Conservation (phyloP, 305 asterid species). For the Ilex paraguariensis region DNA sequence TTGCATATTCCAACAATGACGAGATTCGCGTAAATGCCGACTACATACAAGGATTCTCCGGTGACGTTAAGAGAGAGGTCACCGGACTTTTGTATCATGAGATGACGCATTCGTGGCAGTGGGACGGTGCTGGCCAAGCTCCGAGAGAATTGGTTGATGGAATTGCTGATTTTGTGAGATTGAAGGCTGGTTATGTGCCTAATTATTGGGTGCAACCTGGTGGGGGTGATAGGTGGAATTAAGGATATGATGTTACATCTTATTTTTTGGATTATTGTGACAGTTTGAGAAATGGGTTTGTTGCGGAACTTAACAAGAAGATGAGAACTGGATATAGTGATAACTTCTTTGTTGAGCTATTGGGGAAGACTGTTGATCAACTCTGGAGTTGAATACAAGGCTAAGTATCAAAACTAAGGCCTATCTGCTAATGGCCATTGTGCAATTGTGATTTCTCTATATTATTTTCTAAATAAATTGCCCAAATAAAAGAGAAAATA, state of each 20-base stretch:
- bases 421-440: too few relatives aligned
- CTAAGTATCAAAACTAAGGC: too few relatives aligned
- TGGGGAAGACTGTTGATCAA: slow-evolving; percentile 47
- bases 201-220: slow-evolving; percentile 45
- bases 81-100: slow-evolving; percentile 40
- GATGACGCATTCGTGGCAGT: slow-evolving; percentile 56
- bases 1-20: slow-evolving; percentile 33
- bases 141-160: slow-evolving; percentile 53
- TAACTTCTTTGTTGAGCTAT: slow-evolving; percentile 31
- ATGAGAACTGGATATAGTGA: slow-evolving; percentile 37
- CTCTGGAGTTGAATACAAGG: background rate
- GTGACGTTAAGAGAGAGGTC: slow-evolving; percentile 18
- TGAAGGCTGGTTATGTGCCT: slow-evolving; percentile 33
- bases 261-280: slow-evolving; percentile 59
- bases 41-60: slow-evolving; percentile 16
- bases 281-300: slow-evolving; percentile 40
- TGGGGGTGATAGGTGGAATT: slow-evolving; percentile 55
- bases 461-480: too few relatives aligned
- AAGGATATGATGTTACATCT: slow-evolving; percentile 67
- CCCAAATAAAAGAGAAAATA: too few relatives aligned
- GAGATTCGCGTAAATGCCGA: slow-evolving; percentile 29
- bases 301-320: slow-evolving; percentile 42
- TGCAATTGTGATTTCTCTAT: too few relatives aligned
- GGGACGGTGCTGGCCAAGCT: slow-evolving; percentile 44
- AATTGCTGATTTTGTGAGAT: slow-evolving; percentile 58